Percentiles rank a stretch among this genome's conserved stretches.
phyloP scores from a whole-genome alignment of 768 basidiomycete species.

The Tephrocybe rancida region DNA sequence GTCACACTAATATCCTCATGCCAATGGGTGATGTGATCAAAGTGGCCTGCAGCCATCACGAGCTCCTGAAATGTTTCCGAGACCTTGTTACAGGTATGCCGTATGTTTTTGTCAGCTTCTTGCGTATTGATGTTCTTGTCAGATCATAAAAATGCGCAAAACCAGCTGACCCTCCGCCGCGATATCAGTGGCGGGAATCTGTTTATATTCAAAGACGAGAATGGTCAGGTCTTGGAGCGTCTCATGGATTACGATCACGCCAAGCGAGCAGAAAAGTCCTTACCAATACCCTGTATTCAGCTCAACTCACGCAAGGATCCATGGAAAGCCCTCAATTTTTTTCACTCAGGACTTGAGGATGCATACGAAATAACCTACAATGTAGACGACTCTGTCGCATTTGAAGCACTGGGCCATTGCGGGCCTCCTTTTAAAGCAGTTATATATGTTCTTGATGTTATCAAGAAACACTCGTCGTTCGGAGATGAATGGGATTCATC shows the following conservation, averaged over 20 bases:
- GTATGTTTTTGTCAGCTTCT: background rate
- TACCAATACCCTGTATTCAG: background rate
- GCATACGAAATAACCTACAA: too few species aligned
- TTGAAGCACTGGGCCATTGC: too few species aligned
- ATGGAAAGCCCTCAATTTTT: too few species aligned
- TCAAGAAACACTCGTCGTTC: background rate
- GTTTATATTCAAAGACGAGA: background rate
- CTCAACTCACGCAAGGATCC: too few species aligned
- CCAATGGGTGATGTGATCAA: background rate
- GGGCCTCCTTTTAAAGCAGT: background rate
- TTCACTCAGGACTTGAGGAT: too few species aligned
- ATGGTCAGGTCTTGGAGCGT: background rate
- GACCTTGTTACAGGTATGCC: background rate
- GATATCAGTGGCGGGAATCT: slow-evolving; percentile 1
- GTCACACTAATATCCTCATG: too few species aligned
- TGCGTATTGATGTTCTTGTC: background rate
- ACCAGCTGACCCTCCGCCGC: background rate
- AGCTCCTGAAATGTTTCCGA: background rate
- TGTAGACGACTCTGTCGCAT: too few species aligned
- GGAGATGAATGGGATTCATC: background rate
- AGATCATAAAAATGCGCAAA: background rate
- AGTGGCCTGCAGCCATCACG: background rate
- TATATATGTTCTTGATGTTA: background rate
- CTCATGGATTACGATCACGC: background rate
- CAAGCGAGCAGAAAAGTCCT: background rate